These are phyloP conservation scores for Bjerkandera adusta DNA, from an alignment of 1,284 basidiomycete genomes.

Conservation along the genomic window DNA sequence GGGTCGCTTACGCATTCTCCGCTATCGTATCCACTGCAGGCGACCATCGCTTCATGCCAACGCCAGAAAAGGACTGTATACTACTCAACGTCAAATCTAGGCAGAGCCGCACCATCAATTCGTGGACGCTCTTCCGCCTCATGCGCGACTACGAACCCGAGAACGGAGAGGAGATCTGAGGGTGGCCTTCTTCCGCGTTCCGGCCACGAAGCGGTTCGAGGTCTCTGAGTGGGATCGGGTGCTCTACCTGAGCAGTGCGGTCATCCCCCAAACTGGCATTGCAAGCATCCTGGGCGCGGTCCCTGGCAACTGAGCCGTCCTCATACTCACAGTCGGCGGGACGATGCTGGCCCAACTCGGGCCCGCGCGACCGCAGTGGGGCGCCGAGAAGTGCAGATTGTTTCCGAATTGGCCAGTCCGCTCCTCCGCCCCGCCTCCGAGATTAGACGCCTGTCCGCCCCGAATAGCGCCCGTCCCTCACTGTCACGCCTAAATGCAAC, in stretches of 20 bases:
- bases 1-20: constrained; percentile 34
- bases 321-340: constrained; percentile 18
- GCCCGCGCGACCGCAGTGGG: background rate
- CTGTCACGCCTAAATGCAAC: too few relatives aligned
- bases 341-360: constrained; percentile 1
- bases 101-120: background rate
- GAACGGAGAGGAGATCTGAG: background rate
- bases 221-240: constrained; percentile 23
- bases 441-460: too few relatives aligned
- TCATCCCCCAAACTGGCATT: constrained; percentile 24
- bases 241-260: constrained; percentile 20
- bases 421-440: too few relatives aligned
- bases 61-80: constrained; percentile 22
- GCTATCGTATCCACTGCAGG: constrained; percentile 29
- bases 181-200: background rate
- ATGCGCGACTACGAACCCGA: background rate
- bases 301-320: constrained; percentile 20
- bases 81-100: background rate
- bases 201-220: constrained; percentile 8
- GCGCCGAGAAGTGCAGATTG: too few relatives aligned
- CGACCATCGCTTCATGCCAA: constrained; percentile 29
- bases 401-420: too few relatives aligned
- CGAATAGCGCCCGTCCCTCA: too few relatives aligned
- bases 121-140: background rate
- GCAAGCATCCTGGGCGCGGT: constrained; percentile 23